Evolutionary conservation across 2,329 filamentous ascomycete genomes (phyloP), one percentile per base, ranked within the genome.

Genomic region (Cercospora berteroae): DNA sequence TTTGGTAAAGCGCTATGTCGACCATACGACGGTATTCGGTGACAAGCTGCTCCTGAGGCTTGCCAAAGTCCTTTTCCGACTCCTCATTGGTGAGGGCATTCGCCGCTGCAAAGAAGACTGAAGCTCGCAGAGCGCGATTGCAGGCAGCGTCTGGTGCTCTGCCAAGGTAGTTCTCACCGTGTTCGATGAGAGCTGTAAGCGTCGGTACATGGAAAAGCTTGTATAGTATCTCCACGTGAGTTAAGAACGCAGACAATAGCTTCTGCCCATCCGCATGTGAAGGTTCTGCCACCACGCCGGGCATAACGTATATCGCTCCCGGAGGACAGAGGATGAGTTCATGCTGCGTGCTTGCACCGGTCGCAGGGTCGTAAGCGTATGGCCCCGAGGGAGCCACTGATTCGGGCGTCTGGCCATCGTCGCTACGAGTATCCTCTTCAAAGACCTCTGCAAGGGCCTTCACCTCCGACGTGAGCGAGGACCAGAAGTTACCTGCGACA

Each of bases 301-400:
- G 75, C 73, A 78, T 74, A 18, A 77, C 67, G 60, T 75, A 77
- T n/a, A 76, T 67, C 1, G 69, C 63, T 39, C 72, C 74, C 20
- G 74, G 74, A 5, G 74, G 74, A 55, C 74, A 76, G 39, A 77
- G 71, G n/a, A 77, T 70, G 8, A 77, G 67, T 62, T 77, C 75
- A 57, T 73, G 76, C 27, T 72, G 64, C 20, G 31, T 69, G 16
- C 63, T 64, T 8, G 69, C 23, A 7, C 13, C 39, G 25, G 58
- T 65, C 8, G 67, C 18, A 4, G 44, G 10, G 16, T 70, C 70
- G 5, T 66, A 56, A 7, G 66, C 62, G 60, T 64, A 60, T 25
- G 64, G 25, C 44, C 52, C 52, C 13, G 66, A 61, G 13, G 65
- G 48, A n/a, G 72, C 58, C 3, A 69, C 72, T 12, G 62, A 60